Percentiles rank a stretch among this genome's conserved stretches.
These are phyloP conservation scores for Trichaptum fuscoviolaceum DNA, from an alignment of 768 basidiomycete genomes.

Conservation along the genomic window DNA sequence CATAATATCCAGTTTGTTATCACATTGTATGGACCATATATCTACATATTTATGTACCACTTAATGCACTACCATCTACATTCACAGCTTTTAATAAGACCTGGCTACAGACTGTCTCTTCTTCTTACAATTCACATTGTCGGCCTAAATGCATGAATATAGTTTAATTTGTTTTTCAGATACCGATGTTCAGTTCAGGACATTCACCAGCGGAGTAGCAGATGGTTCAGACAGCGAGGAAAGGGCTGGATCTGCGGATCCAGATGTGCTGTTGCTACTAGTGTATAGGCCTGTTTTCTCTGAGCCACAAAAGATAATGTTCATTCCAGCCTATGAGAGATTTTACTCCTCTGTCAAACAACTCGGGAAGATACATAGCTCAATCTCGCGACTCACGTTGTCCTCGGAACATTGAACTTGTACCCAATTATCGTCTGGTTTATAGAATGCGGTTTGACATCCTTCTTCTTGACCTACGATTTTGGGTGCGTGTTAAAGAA, in stretches of 20 bases:
- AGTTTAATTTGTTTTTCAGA: not conserved
- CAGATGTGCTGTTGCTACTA: not conserved
- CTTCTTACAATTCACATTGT: not conserved
- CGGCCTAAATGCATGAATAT: not conserved
- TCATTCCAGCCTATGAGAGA: not conserved
- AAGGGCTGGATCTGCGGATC: not conserved
- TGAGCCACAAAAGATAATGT: not conserved
- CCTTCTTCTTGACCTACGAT: not conserved
- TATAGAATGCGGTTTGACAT: constrained; percentile 41
- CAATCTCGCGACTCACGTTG: constrained; percentile 30
- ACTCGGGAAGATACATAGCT: not conserved
- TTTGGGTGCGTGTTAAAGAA: not conserved
- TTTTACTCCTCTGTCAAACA: not conserved
- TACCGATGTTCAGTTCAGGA: not conserved
- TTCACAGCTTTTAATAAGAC: no score
- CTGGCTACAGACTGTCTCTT: not conserved
- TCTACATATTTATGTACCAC: no score
- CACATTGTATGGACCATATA: no score
- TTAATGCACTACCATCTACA: no score
- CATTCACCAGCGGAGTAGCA: not conserved
- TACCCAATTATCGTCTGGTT: constrained; percentile 38
- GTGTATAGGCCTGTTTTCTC: not conserved
- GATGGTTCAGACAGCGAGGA: not conserved
- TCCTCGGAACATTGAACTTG: constrained; percentile 41
- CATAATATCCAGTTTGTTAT: no score